Evolutionary conservation across 257 asterid species (phyloP).

Genomic region (Jaltomata sinuosa): DNA sequence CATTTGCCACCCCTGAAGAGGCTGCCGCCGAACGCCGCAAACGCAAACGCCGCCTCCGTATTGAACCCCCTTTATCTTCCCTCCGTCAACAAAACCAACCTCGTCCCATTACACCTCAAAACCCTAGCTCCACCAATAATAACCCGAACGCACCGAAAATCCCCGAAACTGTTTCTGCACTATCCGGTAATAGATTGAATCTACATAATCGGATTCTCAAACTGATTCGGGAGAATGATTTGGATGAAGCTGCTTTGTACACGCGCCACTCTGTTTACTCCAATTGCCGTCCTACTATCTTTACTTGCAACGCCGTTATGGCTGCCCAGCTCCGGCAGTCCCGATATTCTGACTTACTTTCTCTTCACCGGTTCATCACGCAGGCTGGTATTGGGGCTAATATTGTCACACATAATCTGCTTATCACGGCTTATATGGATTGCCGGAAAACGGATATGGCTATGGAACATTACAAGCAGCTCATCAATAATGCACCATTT

Average conservation of each 20-base stretch:
- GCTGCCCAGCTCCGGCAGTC: conserved; percentile 81
- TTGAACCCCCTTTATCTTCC: conserved; percentile 68
- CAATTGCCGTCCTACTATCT: conserved; percentile 81
- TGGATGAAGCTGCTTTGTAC: conserved; percentile 83
- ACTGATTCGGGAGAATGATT: conserved; percentile 82
- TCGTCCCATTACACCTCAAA: conserved; percentile 30
- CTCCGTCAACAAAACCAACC: conserved; percentile 55
- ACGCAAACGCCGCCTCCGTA: conserved; percentile 78
- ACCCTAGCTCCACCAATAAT: conserved; percentile 8
- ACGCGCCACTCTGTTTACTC: conserved; percentile 95
- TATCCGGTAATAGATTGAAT: conserved; percentile 66
- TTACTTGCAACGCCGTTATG: conserved; percentile 80
- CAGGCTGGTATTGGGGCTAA: conserved; percentile 83
- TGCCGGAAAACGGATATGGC: conserved; percentile 78
- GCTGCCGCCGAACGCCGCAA: conserved; percentile 95
- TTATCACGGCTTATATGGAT: conserved; percentile 66
- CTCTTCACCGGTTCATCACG: conserved; percentile 80
- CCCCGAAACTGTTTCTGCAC: conserved; percentile 67
- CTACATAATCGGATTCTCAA: conserved; percentile 70
- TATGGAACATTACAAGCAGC: conserved; percentile 72
- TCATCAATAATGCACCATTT: conserved; percentile 60
- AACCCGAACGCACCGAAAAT: conserved; percentile 85
- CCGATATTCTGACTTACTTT: conserved; percentile 63
- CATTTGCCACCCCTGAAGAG: conserved; percentile 93
- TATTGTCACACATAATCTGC: conserved; percentile 60